Conservation (phyloP, 106 monocot species). For the Phalaenopsis equestris region DNA sequence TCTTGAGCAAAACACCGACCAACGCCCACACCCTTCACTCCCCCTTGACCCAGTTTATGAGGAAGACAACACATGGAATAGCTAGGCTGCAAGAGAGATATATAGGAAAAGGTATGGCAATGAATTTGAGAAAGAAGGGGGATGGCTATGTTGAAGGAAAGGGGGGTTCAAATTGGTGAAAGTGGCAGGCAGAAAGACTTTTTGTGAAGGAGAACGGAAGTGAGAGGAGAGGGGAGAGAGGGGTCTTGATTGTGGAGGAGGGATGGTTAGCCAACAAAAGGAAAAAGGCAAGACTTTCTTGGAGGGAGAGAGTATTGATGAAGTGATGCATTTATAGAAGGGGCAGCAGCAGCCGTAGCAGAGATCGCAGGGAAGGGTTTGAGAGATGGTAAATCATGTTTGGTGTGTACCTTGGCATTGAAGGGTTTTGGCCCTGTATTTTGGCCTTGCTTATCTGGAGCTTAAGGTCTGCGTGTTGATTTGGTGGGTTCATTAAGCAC, state of each 20-base stretch:
- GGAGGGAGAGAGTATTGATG: slow-evolving; percentile 7
- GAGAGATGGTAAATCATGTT: background rate
- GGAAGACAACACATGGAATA: background rate
- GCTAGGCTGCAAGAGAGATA: slow-evolving; percentile 10
- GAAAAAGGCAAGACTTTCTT: slow-evolving; percentile 5
- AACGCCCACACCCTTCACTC: background rate
- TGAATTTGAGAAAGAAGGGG: slow-evolving; percentile 2
- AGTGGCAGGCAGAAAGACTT: slow-evolving; percentile 2
- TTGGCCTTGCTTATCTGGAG: background rate
- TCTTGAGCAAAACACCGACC: slow-evolving; percentile 45
- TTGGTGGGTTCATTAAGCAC: no score
- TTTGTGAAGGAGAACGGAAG: background rate
- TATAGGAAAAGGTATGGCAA: background rate
- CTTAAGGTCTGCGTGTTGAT: no score
- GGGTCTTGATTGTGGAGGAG: background rate
- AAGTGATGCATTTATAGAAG: slow-evolving; percentile 11
- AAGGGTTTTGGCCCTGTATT: background rate
- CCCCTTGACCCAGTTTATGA: background rate
- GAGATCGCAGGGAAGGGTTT: background rate
- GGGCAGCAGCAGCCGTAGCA: background rate
- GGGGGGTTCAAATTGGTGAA: slow-evolving; percentile 12
- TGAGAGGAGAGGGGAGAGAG: background rate
- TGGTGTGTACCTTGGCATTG: background rate
- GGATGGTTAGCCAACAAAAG: slow-evolving; percentile 1
- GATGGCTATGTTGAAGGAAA: background rate